These are phyloP conservation scores for Blastocystis sp. DNA, from an alignment of 352 stramenopile genomes.

Conservation along the genomic window DNA sequence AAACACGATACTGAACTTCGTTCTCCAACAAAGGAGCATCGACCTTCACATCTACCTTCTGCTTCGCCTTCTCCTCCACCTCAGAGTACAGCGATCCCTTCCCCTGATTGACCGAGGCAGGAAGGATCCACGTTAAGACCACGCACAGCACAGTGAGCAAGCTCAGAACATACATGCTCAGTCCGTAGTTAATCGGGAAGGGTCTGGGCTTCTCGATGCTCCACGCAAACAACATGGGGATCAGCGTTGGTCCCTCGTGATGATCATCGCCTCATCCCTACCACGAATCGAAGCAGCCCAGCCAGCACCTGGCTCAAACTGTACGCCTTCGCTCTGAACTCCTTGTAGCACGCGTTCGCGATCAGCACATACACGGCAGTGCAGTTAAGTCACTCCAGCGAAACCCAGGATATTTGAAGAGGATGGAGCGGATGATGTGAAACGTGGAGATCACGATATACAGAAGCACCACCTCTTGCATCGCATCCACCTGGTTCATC, in stretches of 20 bases:
- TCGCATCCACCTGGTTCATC: background rate
- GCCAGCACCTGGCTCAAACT: slow-evolving; percentile 45
- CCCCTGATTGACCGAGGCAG: background rate
- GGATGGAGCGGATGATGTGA: slow-evolving; percentile 49
- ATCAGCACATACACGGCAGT: slow-evolving; percentile 38
- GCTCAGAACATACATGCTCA: slow-evolving; percentile 32
- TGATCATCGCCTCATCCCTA: background rate
- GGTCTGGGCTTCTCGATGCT: slow-evolving; percentile 31
- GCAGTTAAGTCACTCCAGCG: background rate
- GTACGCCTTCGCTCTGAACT: slow-evolving; percentile 45
- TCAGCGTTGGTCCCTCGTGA: slow-evolving; percentile 19
- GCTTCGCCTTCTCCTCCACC: slow-evolving; percentile 12
- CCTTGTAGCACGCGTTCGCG: slow-evolving; percentile 40
- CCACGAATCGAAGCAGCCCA: slow-evolving; percentile 2
- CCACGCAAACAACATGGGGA: slow-evolving; percentile 33
- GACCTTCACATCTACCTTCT: background rate
- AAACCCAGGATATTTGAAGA: slow-evolving; percentile 51
- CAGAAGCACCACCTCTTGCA: background rate
- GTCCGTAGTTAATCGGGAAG: slow-evolving; percentile 29
- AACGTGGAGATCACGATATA: slow-evolving; percentile 24
- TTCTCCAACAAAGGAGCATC: slow-evolving; percentile 29
- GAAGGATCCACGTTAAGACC: background rate
- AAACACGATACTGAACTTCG: slow-evolving; percentile 12
- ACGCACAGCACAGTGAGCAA: slow-evolving; percentile 2
- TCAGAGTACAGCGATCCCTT: slow-evolving; percentile 47